Conservation (phyloP, 352 stramenopile species). For the Pythium angustatum region DNA sequence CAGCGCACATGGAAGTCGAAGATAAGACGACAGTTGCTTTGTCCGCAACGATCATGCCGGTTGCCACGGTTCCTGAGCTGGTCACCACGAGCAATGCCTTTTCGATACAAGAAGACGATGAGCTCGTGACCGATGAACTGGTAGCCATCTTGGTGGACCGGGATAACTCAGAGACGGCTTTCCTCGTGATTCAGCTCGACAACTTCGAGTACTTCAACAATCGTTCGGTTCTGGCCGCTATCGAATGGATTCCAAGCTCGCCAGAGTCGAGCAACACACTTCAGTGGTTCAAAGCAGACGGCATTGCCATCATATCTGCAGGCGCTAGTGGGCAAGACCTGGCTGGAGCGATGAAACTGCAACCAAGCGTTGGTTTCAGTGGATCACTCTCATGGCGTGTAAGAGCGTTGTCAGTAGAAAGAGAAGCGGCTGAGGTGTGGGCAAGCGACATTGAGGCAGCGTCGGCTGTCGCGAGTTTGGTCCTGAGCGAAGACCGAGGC, state of each 20-base stretch:
- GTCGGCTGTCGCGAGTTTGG: not conserved
- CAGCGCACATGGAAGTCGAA: not conserved
- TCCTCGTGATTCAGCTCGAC: slow-evolving; percentile 34
- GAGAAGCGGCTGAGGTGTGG: not conserved
- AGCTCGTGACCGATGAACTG: slow-evolving; percentile 28
- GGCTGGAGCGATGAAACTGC: slow-evolving; percentile 2
- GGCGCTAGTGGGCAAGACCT: slow-evolving; percentile 2
- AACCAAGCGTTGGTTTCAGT: slow-evolving; percentile 24
- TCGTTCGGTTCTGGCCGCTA: slow-evolving; percentile 15
- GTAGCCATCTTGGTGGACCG: slow-evolving; percentile 36
- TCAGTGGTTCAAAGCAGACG: slow-evolving; percentile 19
- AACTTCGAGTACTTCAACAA: not conserved
- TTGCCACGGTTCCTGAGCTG: slow-evolving; percentile 32
- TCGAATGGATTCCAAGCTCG: slow-evolving; percentile 8
- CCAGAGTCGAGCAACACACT: not conserved
- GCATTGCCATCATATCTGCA: slow-evolving; percentile 10
- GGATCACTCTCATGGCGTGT: slow-evolving; percentile 12
- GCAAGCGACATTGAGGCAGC: not conserved
- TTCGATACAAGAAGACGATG: slow-evolving; percentile 31
- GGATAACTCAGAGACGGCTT: slow-evolving; percentile 40
- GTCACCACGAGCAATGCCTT: slow-evolving; percentile 14
- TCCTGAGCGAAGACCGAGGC: not conserved
- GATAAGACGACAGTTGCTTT: slow-evolving; percentile 14
- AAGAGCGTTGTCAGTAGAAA: slow-evolving; percentile 14
- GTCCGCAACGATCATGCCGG: slow-evolving; percentile 22